A percentile compares a stretch with the other conserved stretches of the same genome.
These are phyloP conservation scores for Colletotrichum endophyticum DNA, from an alignment of 2,329 filamentous ascomycete species.

Conservation along the genomic window DNA sequence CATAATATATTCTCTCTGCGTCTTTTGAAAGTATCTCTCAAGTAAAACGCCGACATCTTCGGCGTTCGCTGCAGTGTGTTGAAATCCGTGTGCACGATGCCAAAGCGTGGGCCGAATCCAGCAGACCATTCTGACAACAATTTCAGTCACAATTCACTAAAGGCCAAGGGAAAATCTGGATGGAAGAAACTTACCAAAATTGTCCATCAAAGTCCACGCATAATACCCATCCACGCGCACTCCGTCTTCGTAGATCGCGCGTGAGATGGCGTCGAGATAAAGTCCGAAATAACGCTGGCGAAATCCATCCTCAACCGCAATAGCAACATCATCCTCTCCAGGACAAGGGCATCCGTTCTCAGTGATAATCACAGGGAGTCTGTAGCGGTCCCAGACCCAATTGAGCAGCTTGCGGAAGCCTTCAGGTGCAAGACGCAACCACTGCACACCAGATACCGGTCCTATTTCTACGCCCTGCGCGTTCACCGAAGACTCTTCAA, in stretches of 20 bases:
- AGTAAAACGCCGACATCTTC: constrained; percentile 23
- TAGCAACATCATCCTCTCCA: constrained; percentile 26
- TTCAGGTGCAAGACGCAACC: constrained; percentile 24
- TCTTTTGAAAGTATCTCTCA: constrained; percentile 23
- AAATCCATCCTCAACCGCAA: constrained; percentile 20
- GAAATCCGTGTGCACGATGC: constrained; percentile 31
- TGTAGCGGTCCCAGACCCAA: constrained; percentile 27
- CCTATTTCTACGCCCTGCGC: constrained; percentile 28
- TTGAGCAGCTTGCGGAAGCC: constrained; percentile 34
- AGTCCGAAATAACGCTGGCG: constrained; percentile 24
- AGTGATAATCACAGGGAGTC: constrained; percentile 32
- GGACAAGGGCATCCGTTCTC: constrained; percentile 34
- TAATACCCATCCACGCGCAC: constrained; percentile 36
- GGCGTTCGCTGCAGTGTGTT: constrained; percentile 29
- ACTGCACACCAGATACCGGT: neutral
- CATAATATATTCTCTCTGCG: neutral
- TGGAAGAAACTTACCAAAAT: constrained; percentile 31
- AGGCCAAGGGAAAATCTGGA: neutral
- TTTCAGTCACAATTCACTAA: neutral
- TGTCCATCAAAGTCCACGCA: constrained; percentile 40
- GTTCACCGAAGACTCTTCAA: constrained; percentile 26
- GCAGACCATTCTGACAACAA: neutral
- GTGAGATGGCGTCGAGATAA: constrained; percentile 29
- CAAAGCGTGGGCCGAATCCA: constrained; percentile 31
- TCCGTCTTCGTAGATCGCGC: constrained; percentile 30